These are phyloP conservation scores for Fusarium nisikadoi DNA, from an alignment of 2,329 filamentous ascomycete species.

Conservation along the genomic window DNA sequence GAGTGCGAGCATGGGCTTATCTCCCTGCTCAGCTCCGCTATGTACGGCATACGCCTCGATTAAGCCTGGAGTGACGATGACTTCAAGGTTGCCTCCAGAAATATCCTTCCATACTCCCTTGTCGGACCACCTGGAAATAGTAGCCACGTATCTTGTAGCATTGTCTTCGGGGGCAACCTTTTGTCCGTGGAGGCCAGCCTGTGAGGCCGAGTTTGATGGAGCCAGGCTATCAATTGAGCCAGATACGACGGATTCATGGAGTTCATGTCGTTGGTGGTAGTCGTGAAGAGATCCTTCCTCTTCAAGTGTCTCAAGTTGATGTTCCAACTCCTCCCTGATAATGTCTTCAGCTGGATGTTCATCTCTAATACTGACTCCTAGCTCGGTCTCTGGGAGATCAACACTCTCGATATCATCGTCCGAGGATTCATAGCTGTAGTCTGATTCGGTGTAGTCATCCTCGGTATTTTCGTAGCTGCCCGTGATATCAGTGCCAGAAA, in stretches of 20 bases:
- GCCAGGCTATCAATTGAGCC: constrained; percentile 71
- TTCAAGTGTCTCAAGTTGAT: constrained; percentile 52
- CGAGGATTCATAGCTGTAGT: constrained; percentile 59
- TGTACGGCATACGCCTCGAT: constrained; percentile 65
- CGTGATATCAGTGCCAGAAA: constrained; percentile 67
- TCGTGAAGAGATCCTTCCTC: constrained; percentile 26
- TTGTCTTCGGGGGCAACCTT: constrained; percentile 53
- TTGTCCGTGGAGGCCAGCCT: constrained; percentile 69
- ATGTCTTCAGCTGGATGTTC: constrained; percentile 61
- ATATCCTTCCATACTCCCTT: constrained; percentile 71
- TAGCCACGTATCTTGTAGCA: constrained; percentile 60
- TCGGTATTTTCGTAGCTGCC: constrained; percentile 59
- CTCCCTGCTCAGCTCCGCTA: constrained; percentile 48
- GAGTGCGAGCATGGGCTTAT: constrained; percentile 71
- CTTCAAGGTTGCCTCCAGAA: constrained; percentile 60
- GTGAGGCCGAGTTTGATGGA: constrained; percentile 85
- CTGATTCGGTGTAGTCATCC: constrained; percentile 59
- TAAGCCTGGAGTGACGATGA: constrained; percentile 67
- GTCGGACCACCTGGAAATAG: constrained; percentile 71
- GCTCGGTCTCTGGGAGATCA: constrained; percentile 67
- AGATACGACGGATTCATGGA: constrained; percentile 56
- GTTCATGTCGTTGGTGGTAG: constrained; percentile 36
- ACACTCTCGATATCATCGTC: constrained; percentile 69
- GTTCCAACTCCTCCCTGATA: constrained; percentile 16
- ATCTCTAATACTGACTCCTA: constrained; percentile 66